These are phyloP conservation scores for Calycina marina DNA, from an alignment of 2,329 filamentous ascomycete genomes.

Conservation along the genomic window DNA sequence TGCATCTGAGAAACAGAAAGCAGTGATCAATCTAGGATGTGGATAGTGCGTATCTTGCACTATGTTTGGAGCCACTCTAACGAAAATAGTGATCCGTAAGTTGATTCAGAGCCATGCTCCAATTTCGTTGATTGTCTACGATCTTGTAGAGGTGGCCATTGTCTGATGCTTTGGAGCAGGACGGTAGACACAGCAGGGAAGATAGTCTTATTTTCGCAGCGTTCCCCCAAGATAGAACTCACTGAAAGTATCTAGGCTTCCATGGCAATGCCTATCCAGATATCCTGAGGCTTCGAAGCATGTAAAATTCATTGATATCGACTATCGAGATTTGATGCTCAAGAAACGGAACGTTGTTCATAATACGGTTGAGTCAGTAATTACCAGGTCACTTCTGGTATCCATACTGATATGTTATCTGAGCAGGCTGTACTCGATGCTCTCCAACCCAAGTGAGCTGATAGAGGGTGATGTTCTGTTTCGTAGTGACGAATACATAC, in stretches of 20 bases:
- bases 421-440: constrained; percentile 33
- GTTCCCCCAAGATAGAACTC: too few species aligned
- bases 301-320: constrained; percentile 66
- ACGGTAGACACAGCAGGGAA: too few species aligned
- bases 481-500: constrained; percentile 56
- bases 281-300: constrained; percentile 43
- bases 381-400: neutral
- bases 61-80: neutral
- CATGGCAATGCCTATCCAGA: constrained; percentile 65
- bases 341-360: constrained; percentile 58
- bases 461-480: constrained; percentile 38
- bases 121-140: too few species aligned
- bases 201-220: too few species aligned
- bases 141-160: too few species aligned
- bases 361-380: constrained; percentile 35
- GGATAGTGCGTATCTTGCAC: constrained; percentile 54
- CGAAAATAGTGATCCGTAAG: too few species aligned
- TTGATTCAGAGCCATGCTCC: too few species aligned
- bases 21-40: constrained; percentile 75
- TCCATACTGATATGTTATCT: neutral
- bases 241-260: too few species aligned
- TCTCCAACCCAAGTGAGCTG: constrained; percentile 30
- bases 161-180: too few species aligned
- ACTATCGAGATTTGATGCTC: constrained; percentile 67
- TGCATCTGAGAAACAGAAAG: constrained; percentile 41